These are phyloP conservation scores for Leccinum disarticulatum DNA, from an alignment of 768 basidiomycete genomes.

Conservation along the genomic window DNA sequence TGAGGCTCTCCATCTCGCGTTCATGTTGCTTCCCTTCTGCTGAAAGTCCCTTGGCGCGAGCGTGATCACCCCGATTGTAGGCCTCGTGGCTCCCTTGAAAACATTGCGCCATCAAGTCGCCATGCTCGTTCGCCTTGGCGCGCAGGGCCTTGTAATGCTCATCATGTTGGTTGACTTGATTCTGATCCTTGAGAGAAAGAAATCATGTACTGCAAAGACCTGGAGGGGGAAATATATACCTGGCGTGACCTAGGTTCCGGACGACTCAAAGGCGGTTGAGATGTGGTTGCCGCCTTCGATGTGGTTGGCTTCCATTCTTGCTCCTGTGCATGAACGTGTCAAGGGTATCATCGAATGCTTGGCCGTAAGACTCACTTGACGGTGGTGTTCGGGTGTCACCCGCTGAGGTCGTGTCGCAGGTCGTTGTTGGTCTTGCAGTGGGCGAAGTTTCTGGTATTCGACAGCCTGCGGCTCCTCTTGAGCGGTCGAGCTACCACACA, in stretches of 20 bases:
- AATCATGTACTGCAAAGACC: neutral
- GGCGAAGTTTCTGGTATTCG: constrained; percentile 4
- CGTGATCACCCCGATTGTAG: constrained; percentile 71
- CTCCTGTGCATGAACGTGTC: constrained; percentile 15
- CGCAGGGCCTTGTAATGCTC: constrained; percentile 69
- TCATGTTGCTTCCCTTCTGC: constrained; percentile 80
- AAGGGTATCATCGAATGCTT: neutral
- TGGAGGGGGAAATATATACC: constrained; percentile 14
- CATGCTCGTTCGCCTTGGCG: constrained; percentile 73
- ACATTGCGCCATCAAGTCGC: constrained; percentile 70
- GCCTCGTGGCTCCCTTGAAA: constrained; percentile 77
- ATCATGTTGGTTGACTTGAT: constrained; percentile 67
- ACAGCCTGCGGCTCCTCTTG: constrained; percentile 10
- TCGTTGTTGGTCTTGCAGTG: constrained; percentile 9
- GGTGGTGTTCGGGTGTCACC: constrained; percentile 6
- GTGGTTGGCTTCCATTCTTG: constrained; percentile 11
- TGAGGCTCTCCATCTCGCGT: constrained; percentile 72
- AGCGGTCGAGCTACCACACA: constrained; percentile 26
- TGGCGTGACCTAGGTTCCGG: constrained; percentile 18
- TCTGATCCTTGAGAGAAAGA: constrained; percentile 43
- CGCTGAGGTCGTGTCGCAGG: constrained; percentile 2
- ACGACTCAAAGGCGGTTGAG: constrained; percentile 7
- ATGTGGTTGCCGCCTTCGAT: constrained; percentile 10
- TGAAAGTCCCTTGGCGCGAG: constrained; percentile 77
- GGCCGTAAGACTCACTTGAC: constrained; percentile 17